Base-by-base conservation (phyloP, 179 eudicot species). In the Camellia oleifera region DNA sequence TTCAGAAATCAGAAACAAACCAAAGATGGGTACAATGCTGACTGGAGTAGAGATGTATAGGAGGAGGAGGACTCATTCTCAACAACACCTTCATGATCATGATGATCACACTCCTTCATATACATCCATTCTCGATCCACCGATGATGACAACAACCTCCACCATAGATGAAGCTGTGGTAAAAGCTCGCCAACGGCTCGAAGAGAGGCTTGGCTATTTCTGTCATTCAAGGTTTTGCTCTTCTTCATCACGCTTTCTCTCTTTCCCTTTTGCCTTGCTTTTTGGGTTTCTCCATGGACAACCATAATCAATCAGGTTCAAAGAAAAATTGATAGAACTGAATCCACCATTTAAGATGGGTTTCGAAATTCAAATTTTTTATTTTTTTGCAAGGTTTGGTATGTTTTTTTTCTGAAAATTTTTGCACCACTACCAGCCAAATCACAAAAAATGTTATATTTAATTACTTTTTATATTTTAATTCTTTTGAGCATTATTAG, bases 131-230 rank as follows among this genome's bases (percentile, higher is more conserved):
- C 18, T 32, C 17, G 80, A 67, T 14, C 80, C 58, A 46, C 58
- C 58, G 18, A 14, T 14, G 64, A 12, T 53, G 32, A 13, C 69
- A 6, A 40, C 45, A 18, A 60, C 52, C 20, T 18, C 23, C n/a
- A 5, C 60, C 72, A 48, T 77, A 64, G 80, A 77, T 48, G 80
- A 77, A 52, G 32, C 64, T 10, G 74, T 65, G 4, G 20, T 77
- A 15, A 77, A 46, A 69, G 80, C 80, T 64, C 80, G 73, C 17
- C 64, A 14, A 15, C 18, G 80, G 14, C 74, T 77, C 0, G 65
- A 77, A 32, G 73, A 61, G 74, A 77, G 67, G 52, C 80, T 77
- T 14, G 63, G 80, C 74, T 77, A 12, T 26, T 20, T 66, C 42
- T 26, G 72, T 9, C 69, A 40, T n/a, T 32, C 46, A 44, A 77